These are phyloP conservation scores for Apostasia ramifera DNA, from an alignment of 106 monocot species.

Conservation along the genomic window DNA sequence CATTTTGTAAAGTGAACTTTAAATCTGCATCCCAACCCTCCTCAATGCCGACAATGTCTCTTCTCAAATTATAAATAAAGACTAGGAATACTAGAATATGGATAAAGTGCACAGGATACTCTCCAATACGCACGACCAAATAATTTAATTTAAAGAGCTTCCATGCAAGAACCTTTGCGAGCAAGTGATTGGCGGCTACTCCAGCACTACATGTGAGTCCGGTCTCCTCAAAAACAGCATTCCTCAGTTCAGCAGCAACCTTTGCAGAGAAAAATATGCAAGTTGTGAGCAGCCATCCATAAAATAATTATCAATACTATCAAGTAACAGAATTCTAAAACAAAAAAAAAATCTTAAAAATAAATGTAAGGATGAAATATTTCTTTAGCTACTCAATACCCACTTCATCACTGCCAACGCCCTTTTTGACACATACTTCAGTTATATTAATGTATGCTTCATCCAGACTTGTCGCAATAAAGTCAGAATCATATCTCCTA, in stretches of 20 bases:
- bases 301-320: not conserved
- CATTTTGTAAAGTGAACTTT: too few relatives aligned
- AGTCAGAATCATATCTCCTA: slow-evolving; percentile 68
- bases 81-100: too few relatives aligned
- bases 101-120: not conserved
- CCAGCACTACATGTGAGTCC: slow-evolving; percentile 96
- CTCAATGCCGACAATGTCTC: too few relatives aligned
- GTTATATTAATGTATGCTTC: slow-evolving; percentile 95
- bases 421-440: slow-evolving; percentile 50
- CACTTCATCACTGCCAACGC: slow-evolving; percentile 64
- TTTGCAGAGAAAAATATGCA: slow-evolving; percentile 22
- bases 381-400: slow-evolving; percentile 10
- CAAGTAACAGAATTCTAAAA: not conserved
- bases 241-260: slow-evolving; percentile 78
- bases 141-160: not conserved
- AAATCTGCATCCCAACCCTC: too few relatives aligned
- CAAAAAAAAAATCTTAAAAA: not conserved
- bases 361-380: slow-evolving; percentile 1
- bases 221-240: slow-evolving; percentile 77
- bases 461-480: slow-evolving; percentile 86
- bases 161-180: slow-evolving; percentile 66
- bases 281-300: not conserved
- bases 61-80: too few relatives aligned
- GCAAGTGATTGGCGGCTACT: slow-evolving; percentile 88
- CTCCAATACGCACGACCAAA: not conserved